A percentile compares a stretch with the other conserved stretches of the same genome.
These are phyloP conservation scores for Mycothermus thermophilus DNA, from an alignment of 495 filamentous ascomycete species.

Conservation along the genomic window DNA sequence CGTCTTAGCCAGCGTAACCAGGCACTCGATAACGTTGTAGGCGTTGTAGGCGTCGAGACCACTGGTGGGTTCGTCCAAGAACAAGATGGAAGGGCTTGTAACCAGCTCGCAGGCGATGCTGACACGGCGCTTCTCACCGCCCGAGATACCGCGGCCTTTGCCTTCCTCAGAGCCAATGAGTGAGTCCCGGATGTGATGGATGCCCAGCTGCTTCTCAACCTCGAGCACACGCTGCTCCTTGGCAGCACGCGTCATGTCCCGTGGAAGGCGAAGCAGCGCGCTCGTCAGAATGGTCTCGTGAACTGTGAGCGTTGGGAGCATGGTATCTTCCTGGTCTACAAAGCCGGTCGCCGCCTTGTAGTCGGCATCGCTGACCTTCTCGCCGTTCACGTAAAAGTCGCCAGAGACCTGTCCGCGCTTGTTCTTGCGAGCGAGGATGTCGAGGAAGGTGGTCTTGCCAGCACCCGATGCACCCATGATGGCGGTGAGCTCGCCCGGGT, in stretches of 20 bases:
- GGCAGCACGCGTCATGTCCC: constrained; percentile 70
- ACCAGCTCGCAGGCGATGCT: constrained; percentile 96
- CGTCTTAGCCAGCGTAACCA: constrained; percentile 86
- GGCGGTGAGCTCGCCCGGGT: constrained; percentile 81
- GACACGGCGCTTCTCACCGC: constrained; percentile 89
- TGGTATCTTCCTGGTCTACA: constrained; percentile 95
- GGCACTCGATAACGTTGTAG: constrained; percentile 91
- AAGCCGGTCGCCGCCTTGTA: constrained; percentile 89
- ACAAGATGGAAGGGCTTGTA: constrained; percentile 92
- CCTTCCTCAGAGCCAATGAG: constrained; percentile 97
- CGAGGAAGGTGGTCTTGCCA: constrained; percentile 93
- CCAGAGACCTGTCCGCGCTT: constrained; percentile 71
- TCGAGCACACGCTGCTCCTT: constrained; percentile 86
- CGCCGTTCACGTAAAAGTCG: constrained; percentile 87
- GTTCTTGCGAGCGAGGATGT: constrained; percentile 95
- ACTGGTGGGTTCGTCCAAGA: constrained; percentile 93
- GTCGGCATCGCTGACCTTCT: constrained; percentile 71
- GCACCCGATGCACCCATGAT: constrained; percentile 98
- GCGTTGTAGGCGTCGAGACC: constrained; percentile 93
- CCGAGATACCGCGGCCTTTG: constrained; percentile 85
- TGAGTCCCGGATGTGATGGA: constrained; percentile 81
- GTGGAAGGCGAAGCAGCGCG: constrained; percentile 75
- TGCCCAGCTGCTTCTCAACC: constrained; percentile 90
- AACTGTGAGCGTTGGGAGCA: constrained; percentile 92
- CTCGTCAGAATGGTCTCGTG: constrained; percentile 96